Evolutionary conservation across 768 basidiomycete genomes (phyloP).

Genomic region (Rhizopogon salebrosus): DNA sequence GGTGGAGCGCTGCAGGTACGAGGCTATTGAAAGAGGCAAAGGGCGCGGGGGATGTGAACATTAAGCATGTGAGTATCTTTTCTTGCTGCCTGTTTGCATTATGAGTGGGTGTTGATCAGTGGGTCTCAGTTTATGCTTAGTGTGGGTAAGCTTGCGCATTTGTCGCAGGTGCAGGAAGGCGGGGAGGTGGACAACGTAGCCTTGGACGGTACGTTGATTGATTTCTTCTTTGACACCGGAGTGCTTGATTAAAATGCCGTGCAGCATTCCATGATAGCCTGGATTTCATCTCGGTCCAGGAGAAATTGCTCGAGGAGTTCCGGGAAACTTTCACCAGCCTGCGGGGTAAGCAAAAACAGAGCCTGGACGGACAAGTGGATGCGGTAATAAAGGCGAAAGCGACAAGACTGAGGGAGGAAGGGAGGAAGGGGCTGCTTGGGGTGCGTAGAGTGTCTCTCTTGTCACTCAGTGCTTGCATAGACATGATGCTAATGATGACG

Average conservation of each 20-base stretch:
- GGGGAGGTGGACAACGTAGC: conserved; percentile 40
- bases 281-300: conserved; percentile 84
- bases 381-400: conserved; percentile 55
- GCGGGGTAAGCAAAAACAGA: conserved; percentile 53
- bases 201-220: conserved; percentile 47
- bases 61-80: conserved; percentile 64
- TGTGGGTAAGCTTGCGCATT: conserved; percentile 80
- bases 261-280: conserved; percentile 81
- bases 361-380: conserved; percentile 66
- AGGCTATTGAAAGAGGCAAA: conserved; percentile 61
- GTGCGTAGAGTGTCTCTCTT: conserved; percentile 10
- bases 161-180: conserved; percentile 54
- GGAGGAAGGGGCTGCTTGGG: conserved; percentile 46
- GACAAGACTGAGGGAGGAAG: conserved; percentile 28
- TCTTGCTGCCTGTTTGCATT: not conserved
- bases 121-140: conserved; percentile 75
- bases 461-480: not conserved
- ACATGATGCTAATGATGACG: not conserved
- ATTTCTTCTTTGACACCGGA: not conserved
- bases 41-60: conserved; percentile 50
- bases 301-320: conserved; percentile 61
- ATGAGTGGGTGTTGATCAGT: conserved; percentile 1
- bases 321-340: conserved; percentile 39
- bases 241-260: conserved; percentile 5
- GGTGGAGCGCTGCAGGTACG: conserved; percentile 59